phyloP scores from a whole-genome alignment of 805 yeast genomes.

The Sungouiella thailandica region DNA sequence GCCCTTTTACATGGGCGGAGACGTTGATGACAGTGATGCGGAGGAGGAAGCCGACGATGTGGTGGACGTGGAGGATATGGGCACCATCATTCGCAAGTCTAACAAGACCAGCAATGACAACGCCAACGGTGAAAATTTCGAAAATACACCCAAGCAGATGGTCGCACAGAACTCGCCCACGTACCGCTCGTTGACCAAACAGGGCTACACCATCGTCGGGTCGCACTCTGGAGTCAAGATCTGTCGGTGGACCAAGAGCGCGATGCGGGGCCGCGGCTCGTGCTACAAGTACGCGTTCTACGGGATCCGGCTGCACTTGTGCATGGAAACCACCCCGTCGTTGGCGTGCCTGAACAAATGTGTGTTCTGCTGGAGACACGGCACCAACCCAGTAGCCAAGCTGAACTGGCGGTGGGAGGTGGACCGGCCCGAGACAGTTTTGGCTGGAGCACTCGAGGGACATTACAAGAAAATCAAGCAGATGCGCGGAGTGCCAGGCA shows the following conservation, averaged over 20 bases:
- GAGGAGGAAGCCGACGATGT: conserved; percentile 38
- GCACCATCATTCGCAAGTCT: conserved; percentile 46
- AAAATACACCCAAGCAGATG: conserved; percentile 59
- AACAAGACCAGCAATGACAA: no score
- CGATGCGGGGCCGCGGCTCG: conserved; percentile 88
- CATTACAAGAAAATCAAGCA: conserved; percentile 91
- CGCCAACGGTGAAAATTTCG: conserved; percentile 4
- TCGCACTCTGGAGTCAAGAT: conserved; percentile 93
- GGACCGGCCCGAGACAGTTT: conserved; percentile 78
- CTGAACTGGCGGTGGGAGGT: conserved; percentile 93
- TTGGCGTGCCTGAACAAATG: conserved; percentile 92
- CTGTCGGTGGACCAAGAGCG: conserved; percentile 95
- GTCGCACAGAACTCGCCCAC: conserved; percentile 89
- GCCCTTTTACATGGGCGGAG: conserved; percentile 50
- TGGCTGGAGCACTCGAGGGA: conserved; percentile 82
- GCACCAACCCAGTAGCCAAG: conserved; percentile 94
- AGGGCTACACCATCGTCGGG: conserved; percentile 90
- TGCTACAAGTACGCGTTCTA: conserved; percentile 91
- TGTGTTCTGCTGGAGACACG: conserved; percentile 97
- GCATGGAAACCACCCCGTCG: conserved; percentile 96
- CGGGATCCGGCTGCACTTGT: conserved; percentile 83
- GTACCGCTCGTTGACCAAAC: conserved; percentile 80
- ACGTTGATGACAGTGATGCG: conserved; percentile 51
- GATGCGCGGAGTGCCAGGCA: conserved; percentile 94
- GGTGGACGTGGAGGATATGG: conserved; percentile 89